Base-by-base conservation (phyloP, 441 rosid species). In the Isatis lusitanica region DNA sequence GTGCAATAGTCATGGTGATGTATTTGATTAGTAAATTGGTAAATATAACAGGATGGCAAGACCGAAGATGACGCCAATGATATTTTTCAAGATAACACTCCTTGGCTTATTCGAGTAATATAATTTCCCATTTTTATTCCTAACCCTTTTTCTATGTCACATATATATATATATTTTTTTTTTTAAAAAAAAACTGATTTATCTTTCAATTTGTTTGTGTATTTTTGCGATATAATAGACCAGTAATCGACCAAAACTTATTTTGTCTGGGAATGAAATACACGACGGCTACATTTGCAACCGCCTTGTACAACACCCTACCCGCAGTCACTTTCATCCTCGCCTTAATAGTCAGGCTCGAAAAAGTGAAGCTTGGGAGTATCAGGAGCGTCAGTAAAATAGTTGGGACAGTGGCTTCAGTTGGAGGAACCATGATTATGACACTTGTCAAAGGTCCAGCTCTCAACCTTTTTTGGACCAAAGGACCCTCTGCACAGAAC, bases 381-480 rank as follows among this genome's bases (percentile, higher is more conserved):
- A 61, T 83, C 2, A 87, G 81, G 46, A 85, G 93, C 75, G 86
- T 83, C 17, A 86, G 83, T 4, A 92, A 92, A 78, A 53, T 90
- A 12, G 11, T 74, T 0, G 97, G 97, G 24, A 92, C 97, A 1
- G 1, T 84, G 6, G 85, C 84, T 51, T 86, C 97, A 8, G 90
- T 92, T 6, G 87, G 74, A 24, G 97, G 94, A 70, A 96, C 96
- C 15, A 92, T 90, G 97, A 70, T 81, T 24, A 88, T 92, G 97
- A 90, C 93, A 16, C 51, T 88, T 26, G 26, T 87, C 15, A 88
- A 84, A 79, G 97, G 97, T 7, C 91, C 90, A 1, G 44, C 78
- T 21, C 53, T 92, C 1, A 81, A 86, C 26, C 74, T 88, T 18
- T 58, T 89, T 44, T 82, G 90, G 87, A 79, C 88, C 10, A 78